A percentile compares a stretch with the other conserved stretches of the same genome.
Evolutionary conservation across 192 early-diverging fungal genomes (phyloP).

Genomic region (Chytriomyces confervae): DNA sequence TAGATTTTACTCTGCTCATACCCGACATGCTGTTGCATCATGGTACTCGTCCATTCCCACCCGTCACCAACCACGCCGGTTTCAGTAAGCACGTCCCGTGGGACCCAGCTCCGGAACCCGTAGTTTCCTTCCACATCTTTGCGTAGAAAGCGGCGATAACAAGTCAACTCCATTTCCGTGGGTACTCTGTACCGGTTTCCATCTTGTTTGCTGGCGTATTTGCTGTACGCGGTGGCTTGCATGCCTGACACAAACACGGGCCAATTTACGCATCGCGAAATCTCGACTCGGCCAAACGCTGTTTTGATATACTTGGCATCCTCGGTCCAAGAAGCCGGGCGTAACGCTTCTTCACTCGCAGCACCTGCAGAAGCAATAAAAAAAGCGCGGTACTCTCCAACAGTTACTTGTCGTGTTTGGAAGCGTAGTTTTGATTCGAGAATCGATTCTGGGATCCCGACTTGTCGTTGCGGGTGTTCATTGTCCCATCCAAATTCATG

Average conservation of each 20-base stretch:
- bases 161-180: conserved; percentile 73
- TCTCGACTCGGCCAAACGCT: conserved; percentile 67
- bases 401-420: conserved; percentile 80
- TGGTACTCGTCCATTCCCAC: conserved; percentile 86
- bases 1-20: conserved; percentile 73
- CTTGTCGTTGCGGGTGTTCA: conserved; percentile 64
- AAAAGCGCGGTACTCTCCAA: conserved; percentile 74
- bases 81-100: conserved; percentile 46
- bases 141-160: conserved; percentile 27
- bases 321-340: conserved; percentile 66
- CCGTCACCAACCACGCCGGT: conserved; percentile 53
- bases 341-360: conserved; percentile 27
- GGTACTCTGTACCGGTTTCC: conserved; percentile 59
- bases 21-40: conserved; percentile 63
- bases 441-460: conserved; percentile 17
- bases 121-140: conserved; percentile 59
- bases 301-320: conserved; percentile 62
- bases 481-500: conserved; percentile 89
- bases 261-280: conserved; percentile 63
- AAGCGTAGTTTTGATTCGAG: conserved; percentile 62
- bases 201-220: conserved; percentile 47
- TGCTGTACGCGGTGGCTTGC: conserved; percentile 76
- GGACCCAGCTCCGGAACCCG: conserved; percentile 74
- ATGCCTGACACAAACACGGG: conserved; percentile 72
- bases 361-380: conserved; percentile 30